Evolutionary conservation across 345 rosid species (phyloP), one percentile per base, ranked within the genome.

Genomic region (Cardamine resedifolia): DNA sequence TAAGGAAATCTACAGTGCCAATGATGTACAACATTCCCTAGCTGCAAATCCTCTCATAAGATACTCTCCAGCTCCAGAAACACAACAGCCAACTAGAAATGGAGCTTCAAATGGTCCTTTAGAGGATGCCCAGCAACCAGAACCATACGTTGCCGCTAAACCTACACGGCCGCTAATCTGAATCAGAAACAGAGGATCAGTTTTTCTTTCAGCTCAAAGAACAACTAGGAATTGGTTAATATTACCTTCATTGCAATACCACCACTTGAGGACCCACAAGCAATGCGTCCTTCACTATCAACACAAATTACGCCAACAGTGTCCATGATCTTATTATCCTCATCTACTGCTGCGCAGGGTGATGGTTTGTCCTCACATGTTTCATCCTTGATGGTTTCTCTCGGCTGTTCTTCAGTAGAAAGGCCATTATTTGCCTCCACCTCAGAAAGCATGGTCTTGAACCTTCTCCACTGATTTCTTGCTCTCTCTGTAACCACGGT

Each of bases 151-250:
- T 53, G 89, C 96, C 55, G 96, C 99, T 77, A 95, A 77, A 62
- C 99, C 99, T 59, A 95, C 93, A 70, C 99, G 97, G 4, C 99
- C 99, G 38, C 88, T 77, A 31, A 88, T 85, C 99, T 95, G 85
- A 63, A 64, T 33, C 33, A 48, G 44, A 38, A 30, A 58, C 39
- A 61, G 7, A 57, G 3, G 53, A 47, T 19, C 36, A 27, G 48
- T 20, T 56, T 48, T 57, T 43, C 63, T 49, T 16, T 36, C 18
- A 16, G 24, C 19, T 3, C 19, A 38, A 64, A 56, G 50, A 68
- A 38, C 15, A 27, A 12, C 52, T 63, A 24, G 10, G 38, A 24
- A 75, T 41, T 34, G 1, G 5, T 66, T 58, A 31, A 39, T 31
- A 62, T 41, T 73, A 95, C 97, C 97, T 91, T 95, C 80, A 95